A percentile compares a stretch with the other conserved stretches of the same genome.
Conservation (phyloP, 1,139 yeast genomes). For the Arxiozyma telluris region DNA sequence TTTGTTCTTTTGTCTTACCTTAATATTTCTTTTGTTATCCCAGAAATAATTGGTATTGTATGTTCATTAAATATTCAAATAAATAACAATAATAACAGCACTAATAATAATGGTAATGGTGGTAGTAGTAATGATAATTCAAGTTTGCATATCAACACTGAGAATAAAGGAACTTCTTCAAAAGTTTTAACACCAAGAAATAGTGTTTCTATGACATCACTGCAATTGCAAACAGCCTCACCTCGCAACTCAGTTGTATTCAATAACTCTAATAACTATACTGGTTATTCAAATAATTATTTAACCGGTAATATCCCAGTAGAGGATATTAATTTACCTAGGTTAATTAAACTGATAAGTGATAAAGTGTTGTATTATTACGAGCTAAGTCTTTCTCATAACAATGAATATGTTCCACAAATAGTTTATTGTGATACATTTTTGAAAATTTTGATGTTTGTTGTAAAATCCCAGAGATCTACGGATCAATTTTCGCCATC, state of each 20-base stretch:
- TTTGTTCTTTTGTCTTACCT: conserved; percentile 52
- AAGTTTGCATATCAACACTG: conserved; percentile 4
- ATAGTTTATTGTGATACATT: conserved; percentile 68
- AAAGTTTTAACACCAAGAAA: conserved; percentile 14
- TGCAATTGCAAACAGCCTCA: conserved; percentile 19
- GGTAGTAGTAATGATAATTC: neutral
- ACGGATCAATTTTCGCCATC: conserved; percentile 40
- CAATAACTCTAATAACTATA: neutral
- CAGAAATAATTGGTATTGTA: conserved; percentile 35
- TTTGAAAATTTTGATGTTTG: conserved; percentile 52
- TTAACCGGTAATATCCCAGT: conserved; percentile 14
- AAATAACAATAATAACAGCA: conserved; percentile 17
- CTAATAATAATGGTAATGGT: conserved; percentile 1
- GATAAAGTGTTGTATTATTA: conserved; percentile 48
- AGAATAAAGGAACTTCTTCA: neutral
- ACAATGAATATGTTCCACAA: conserved; percentile 76
- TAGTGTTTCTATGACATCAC: conserved; percentile 20
- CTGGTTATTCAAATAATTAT: conserved; percentile 5
- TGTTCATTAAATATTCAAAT: conserved; percentile 22
- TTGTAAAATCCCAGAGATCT: conserved; percentile 42
- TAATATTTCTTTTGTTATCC: conserved; percentile 53
- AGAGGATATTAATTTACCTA: conserved; percentile 32
- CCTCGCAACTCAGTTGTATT: conserved; percentile 38
- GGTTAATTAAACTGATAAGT: conserved; percentile 43
- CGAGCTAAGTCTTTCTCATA: conserved; percentile 48